Base-by-base conservation (phyloP, 1,284 basidiomycete species). In the Paramarasmius palmivorus region DNA sequence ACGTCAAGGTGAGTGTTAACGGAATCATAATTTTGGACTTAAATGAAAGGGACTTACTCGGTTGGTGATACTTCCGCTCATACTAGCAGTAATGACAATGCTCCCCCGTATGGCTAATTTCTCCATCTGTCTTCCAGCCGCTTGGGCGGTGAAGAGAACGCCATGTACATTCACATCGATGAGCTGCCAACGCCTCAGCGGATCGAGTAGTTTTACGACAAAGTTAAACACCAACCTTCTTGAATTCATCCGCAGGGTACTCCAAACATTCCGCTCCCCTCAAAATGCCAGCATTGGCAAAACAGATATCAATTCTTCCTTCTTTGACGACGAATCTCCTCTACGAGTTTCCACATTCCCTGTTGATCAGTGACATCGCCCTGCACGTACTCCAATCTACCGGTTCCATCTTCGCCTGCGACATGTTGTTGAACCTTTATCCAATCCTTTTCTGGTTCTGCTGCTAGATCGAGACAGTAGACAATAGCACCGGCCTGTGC, bases 11-110 rank as follows among this genome's bases (percentile, higher is more conserved):
- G 47, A 19, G 52, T n/a, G 69, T 64, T 36, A 29, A n/a, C 23
- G 29, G 19, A 26, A 20, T 15, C 49, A 38, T 34, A 38, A 45
- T 41, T 15, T 17, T 5, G 25, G 17, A 32, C 29, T 29, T 46
- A n/a, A 4, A 40, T 9, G 23, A 42, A 22, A 25, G 36, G 20
- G 23, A 55, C 77, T 49, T 61, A 87, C 91, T 70, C 74, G 83
- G 73, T 93, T 93, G 50, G 90, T 90, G 60, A 94, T 85, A 51
- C 84, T 85, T 15, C 91, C 93, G 44, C 88, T 90, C 90, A 95
- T 93, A 55, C 89, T 92, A 20, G 89, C 92, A 60, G 94, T 86
- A 59, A 93, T 71, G 58, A 92, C 81, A 59, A 95, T 92, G 61
- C 90, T 92, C 1, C 91, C 92, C 14, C 78, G 77, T 19, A 76